Conservation (phyloP, 352 stramenopile species). For the Pythium vanterpoolii region DNA sequence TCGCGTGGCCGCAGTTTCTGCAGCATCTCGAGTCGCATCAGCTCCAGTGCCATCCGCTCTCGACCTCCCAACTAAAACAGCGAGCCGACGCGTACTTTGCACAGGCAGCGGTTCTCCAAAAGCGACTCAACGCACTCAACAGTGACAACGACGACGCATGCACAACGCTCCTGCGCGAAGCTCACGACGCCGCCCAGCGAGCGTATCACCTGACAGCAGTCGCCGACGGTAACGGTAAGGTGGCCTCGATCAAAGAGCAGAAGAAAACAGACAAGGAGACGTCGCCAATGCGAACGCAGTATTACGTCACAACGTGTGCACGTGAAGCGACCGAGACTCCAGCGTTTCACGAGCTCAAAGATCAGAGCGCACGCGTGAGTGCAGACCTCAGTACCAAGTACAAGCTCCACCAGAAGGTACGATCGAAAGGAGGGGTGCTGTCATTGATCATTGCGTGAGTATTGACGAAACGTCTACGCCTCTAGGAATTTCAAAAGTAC, state of each 20-base stretch:
- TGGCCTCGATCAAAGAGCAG: neutral
- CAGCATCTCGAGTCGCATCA: conserved; percentile 7
- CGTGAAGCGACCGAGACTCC: conserved; percentile 1
- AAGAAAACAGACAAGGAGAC: neutral
- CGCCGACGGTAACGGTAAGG: neutral
- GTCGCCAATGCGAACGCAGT: conserved; percentile 15
- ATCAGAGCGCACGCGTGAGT: conserved; percentile 11
- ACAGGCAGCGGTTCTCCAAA: conserved; percentile 15
- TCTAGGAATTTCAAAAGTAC: conserved; percentile 31
- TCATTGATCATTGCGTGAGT: neutral
- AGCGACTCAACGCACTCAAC: conserved; percentile 1
- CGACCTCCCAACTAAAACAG: neutral
- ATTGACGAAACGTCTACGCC: neutral
- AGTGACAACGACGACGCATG: neutral
- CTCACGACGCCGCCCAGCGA: conserved; percentile 17
- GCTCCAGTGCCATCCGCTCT: conserved; percentile 17
- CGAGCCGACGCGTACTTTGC: conserved; percentile 24
- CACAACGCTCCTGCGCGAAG: conserved; percentile 8
- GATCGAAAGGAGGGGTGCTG: neutral
- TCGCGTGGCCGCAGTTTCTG: conserved; percentile 13
- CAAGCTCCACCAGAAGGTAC: conserved; percentile 25
- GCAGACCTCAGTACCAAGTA: conserved; percentile 19
- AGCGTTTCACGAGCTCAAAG: conserved; percentile 21
- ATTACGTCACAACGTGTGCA: conserved; percentile 13
- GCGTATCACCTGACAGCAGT: conserved; percentile 22